Base-by-base conservation (phyloP, 441 rosid species). In the Geranium incanum region DNA sequence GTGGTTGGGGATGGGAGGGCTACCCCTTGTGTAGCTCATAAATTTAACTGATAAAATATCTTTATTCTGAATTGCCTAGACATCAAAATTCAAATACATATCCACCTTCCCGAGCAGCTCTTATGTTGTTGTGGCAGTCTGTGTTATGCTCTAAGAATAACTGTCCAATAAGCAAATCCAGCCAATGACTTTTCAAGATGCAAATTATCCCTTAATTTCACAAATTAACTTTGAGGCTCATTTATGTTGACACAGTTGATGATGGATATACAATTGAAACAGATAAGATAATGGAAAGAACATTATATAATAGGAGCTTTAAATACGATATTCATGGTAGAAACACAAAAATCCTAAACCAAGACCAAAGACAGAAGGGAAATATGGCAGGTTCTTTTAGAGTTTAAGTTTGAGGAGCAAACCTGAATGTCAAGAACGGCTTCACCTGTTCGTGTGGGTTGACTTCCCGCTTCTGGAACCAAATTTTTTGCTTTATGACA, bases 401-500 rank as follows among this genome's bases (percentile, higher is more conserved):
- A 70, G 15, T 48, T 66, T 55, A 67, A 9, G 71, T 63, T 68
- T 48, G 75, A 70, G 23, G 21, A 70, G 7, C 81, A 74, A 78
- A 92, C 99, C 97, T 95, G 99, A 81, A 95, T 86, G 11, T 95
- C 99, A 78, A 95, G 84, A 82, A 95, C 97, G 50, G 97, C 97
- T 86, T 90, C 96, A 70, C 99, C 99, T 36, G 96, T 95, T 73
- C 99, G 92, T 50, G 99, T 92, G 66, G 99, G 97, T 86, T 92
- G 97, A 84, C 97, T 90, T 78, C 99, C 99, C 80, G 99, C 90
- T 85, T 95, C 99, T 80, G 99, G 99, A 67, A 95, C 88, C 86
- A 95, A 86, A 83, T 95, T 95, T 81, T 95, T 95, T 19, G 99
- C 99, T 87, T 95, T 95, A 78, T 95, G 99, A 81, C 99, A 95